Evolutionary conservation across 257 asterid genomes (phyloP).

Genomic region (Nicotiana sylvestris): DNA sequence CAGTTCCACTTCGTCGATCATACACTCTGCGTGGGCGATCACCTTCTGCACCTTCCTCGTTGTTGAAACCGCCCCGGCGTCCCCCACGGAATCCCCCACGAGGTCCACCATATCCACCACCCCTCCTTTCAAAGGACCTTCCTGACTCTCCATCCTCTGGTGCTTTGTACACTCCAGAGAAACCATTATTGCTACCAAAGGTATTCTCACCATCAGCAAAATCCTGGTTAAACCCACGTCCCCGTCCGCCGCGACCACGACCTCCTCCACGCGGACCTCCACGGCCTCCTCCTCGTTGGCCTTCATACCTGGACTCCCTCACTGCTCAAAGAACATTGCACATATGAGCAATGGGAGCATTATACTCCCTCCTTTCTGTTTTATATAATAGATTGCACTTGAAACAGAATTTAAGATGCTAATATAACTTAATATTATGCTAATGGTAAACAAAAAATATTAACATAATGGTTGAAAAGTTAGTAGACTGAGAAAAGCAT

Average conservation of each 20-base stretch:
- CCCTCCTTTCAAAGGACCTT: constrained; percentile 24
- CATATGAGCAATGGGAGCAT: not conserved
- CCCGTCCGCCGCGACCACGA: constrained; percentile 27
- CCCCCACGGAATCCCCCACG: constrained; percentile 34
- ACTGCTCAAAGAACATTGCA: constrained; percentile 18
- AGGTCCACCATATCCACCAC: constrained; percentile 22
- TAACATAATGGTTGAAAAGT: not conserved
- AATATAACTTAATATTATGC: not conserved
- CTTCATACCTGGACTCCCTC: constrained; percentile 31
- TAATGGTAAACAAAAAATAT: not conserved
- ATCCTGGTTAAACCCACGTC: constrained; percentile 24
- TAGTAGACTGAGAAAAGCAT: not conserved
- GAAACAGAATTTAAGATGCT: not conserved
- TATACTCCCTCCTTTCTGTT: constrained; percentile 16
- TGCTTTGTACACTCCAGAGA: constrained; percentile 22
- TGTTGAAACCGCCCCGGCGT: constrained; percentile 33
- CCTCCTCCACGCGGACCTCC: constrained; percentile 34
- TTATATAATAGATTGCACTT: not conserved
- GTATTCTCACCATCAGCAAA: constrained; percentile 22
- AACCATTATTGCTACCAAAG: constrained; percentile 21
- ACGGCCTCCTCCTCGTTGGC: constrained; percentile 32
- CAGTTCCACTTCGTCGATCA: constrained; percentile 41
- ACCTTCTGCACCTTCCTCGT: constrained; percentile 28
- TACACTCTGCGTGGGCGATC: constrained; percentile 24
- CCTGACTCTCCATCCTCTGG: constrained; percentile 31